These are phyloP conservation scores for Euphorbia schlechtendalii DNA, from an alignment of 441 rosid species.

Conservation along the genomic window DNA sequence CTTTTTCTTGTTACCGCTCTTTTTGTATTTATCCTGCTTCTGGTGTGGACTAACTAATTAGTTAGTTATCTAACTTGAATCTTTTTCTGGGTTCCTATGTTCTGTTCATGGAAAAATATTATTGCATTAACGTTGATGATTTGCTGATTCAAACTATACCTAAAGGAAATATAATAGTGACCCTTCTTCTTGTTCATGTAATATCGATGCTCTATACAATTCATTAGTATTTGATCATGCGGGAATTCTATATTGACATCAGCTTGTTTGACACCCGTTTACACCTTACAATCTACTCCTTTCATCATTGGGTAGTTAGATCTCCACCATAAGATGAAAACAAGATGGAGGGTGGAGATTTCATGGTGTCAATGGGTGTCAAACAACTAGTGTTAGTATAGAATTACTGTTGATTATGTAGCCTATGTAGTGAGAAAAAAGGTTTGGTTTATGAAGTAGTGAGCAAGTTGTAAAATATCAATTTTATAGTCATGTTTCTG, in stretches of 20 bases:
- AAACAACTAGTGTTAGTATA: too few species aligned
- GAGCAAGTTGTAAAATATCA: neutral
- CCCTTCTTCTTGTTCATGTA: neutral
- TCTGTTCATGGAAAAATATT: neutral
- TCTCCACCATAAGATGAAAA: too few species aligned
- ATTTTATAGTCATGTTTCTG: neutral
- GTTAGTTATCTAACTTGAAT: neutral
- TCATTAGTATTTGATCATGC: too few species aligned
- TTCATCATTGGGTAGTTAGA: too few species aligned
- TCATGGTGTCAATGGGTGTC: too few species aligned
- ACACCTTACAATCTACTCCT: too few species aligned
- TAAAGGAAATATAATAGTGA: neutral
- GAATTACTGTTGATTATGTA: too few species aligned
- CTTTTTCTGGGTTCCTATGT: neutral
- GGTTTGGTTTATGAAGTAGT: neutral
- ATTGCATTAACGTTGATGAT: neutral
- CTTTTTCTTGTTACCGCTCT: neutral
- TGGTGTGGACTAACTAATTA: neutral
- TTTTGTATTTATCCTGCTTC: neutral
- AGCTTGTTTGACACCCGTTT: too few species aligned
- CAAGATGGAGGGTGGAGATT: too few species aligned
- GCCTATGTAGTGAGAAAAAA: neutral
- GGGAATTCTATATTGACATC: too few species aligned
- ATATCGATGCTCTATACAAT: neutral
- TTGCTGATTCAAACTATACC: neutral